These are phyloP conservation scores for Myxozyma monticola DNA, from an alignment of 805 yeast species.

Conservation along the genomic window DNA sequence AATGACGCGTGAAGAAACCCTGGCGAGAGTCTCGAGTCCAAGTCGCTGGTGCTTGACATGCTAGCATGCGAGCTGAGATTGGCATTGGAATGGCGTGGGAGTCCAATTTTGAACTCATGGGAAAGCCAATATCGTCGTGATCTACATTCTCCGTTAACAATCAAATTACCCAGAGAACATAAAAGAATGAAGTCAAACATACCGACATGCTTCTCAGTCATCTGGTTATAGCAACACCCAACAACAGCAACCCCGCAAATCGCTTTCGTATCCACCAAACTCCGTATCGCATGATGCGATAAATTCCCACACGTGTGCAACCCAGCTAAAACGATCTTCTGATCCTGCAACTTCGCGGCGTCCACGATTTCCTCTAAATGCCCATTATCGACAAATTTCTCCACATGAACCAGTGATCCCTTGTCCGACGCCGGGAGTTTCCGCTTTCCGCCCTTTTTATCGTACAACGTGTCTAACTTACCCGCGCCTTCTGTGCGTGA, in stretches of 20 bases:
- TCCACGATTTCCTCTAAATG: conserved; percentile 14
- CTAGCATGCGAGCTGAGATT: conserved; percentile 31
- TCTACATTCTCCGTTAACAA: conserved; percentile 5
- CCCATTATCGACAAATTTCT: conserved; percentile 20
- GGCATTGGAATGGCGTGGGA: conserved; percentile 15
- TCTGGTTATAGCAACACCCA: conserved; percentile 34
- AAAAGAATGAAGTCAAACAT: not conserved
- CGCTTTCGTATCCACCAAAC: conserved; percentile 23
- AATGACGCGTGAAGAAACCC: conserved; percentile 30
- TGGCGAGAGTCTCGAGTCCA: conserved; percentile 31
- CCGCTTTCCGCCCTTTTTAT: conserved; percentile 17
- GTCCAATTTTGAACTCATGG: conserved; percentile 25
- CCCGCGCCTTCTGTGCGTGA: conserved; percentile 27
- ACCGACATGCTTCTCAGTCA: conserved; percentile 23
- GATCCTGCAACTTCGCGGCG: conserved; percentile 4
- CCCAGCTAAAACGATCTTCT: conserved; percentile 24
- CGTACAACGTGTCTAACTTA: conserved; percentile 22
- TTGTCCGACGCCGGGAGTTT: not conserved
- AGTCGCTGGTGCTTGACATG: conserved; percentile 32
- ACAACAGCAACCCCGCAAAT: conserved; percentile 31
- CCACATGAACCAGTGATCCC: conserved; percentile 23
- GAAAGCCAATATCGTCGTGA: conserved; percentile 22
- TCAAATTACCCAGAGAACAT: not conserved
- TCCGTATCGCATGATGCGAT: conserved; percentile 28
- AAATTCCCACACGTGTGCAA: conserved; percentile 33